phyloP scores from a whole-genome alignment of 1,139 yeast species.

The Scheffersomyces lignicola region DNA sequence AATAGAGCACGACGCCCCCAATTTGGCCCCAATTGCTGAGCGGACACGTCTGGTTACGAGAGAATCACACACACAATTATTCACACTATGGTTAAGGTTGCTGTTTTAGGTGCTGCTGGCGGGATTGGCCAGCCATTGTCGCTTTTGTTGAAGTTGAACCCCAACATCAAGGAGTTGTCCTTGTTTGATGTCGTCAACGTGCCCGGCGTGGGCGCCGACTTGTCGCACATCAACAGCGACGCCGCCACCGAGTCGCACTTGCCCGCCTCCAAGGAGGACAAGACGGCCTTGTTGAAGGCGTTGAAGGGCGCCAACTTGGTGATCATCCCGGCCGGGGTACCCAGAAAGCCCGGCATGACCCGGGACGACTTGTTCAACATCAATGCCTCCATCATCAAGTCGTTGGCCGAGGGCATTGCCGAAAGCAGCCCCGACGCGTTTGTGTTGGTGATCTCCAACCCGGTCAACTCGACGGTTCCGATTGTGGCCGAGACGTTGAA shows the following conservation, averaged over 20 bases:
- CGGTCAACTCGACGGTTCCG: conserved; percentile 98
- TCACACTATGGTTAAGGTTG: conserved; percentile 56
- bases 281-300: conserved; percentile 72
- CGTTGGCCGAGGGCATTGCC: conserved; percentile 86
- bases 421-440: conserved; percentile 86
- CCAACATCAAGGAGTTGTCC: conserved; percentile 79
- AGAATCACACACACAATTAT: no score
- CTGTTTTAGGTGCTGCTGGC: conserved; percentile 96
- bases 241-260: conserved; percentile 81
- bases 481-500: conserved; percentile 94
- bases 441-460: conserved; percentile 88
- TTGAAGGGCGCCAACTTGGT: conserved; percentile 83
- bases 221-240: conserved; percentile 90
- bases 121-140: conserved; percentile 99
- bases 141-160: conserved; percentile 82
- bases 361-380: conserved; percentile 97
- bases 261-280: conserved; percentile 68
- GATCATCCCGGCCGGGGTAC: conserved; percentile 98
- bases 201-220: conserved; percentile 96
- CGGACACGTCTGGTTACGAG: no score
- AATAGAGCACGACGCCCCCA: conserved; percentile 4
- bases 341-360: conserved; percentile 99
- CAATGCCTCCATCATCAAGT: conserved; percentile 94
- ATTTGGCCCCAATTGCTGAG: no score
- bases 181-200: conserved; percentile 92